Percentiles rank a stretch among this genome's conserved stretches.
Conservation (phyloP, 495 filamentous ascomycete species). For the Tuber umbilicatum region DNA sequence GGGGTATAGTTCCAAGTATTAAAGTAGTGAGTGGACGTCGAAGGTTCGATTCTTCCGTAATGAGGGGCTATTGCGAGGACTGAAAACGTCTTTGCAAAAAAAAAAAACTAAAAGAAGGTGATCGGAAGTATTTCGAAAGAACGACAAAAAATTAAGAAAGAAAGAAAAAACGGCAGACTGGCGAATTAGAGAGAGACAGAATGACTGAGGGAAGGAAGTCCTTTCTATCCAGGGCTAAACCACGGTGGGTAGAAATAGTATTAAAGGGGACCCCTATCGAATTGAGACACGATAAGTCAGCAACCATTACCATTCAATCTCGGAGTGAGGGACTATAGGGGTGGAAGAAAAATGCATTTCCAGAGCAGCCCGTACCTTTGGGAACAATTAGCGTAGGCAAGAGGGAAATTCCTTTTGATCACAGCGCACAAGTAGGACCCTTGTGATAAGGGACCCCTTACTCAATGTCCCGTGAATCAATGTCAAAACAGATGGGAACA, state of each 20-base stretch:
- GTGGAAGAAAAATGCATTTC: conserved; percentile 28
- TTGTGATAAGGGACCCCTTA: conserved; percentile 37
- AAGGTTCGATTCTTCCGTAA: conserved; percentile 41
- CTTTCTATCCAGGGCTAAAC: conserved; percentile 35
- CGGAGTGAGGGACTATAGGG: conserved; percentile 33
- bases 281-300: conserved; percentile 22
- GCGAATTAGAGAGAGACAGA: conserved; percentile 38
- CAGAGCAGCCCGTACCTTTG: conserved; percentile 33
- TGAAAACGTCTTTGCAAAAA: conserved; percentile 33
- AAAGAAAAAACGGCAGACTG: conserved; percentile 31
- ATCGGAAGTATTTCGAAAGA: conserved; percentile 40
- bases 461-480: conserved; percentile 34
- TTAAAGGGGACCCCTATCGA: conserved; percentile 32
- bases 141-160: conserved; percentile 34
- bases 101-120: conserved; percentile 35
- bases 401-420: conserved; percentile 39
- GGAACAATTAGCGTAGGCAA: conserved; percentile 34
- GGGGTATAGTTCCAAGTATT: conserved; percentile 26
- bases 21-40: conserved; percentile 40
- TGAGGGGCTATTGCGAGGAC: conserved; percentile 37
- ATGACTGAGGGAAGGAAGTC: conserved; percentile 31
- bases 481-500: conserved; percentile 35
- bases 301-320: conserved; percentile 31
- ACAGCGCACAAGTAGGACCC: conserved; percentile 37
- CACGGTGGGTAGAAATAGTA: conserved; percentile 35